Base-by-base conservation (phyloP, 1,284 basidiomycete species). In the Peniophora sp. region DNA sequence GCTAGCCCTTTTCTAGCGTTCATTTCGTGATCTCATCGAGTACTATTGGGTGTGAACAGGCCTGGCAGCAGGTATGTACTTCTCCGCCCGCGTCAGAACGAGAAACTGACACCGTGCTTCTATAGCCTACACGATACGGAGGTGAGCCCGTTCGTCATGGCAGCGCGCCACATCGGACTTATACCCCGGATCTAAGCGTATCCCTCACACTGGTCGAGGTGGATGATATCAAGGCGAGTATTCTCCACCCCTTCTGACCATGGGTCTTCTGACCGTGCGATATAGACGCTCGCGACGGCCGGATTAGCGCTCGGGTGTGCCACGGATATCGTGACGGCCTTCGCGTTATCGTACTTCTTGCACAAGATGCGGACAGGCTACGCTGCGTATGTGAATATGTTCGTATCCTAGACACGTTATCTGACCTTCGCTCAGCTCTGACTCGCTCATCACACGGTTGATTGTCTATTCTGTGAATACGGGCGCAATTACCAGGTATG, bases 391-490 rank as follows among this genome's bases (percentile, higher is more conserved):
- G 69, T 63, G 34, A 6, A n/a, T n/a, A n/a, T 41, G 6, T n/a
- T 41, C 8, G 5, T 15, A 8, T 5, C 27, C 12, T 32, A 32
- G 5, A 32, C 27, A 15, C 37, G 18, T 41, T 15, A 41, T 20
- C 37, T 45, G 6, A 24, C 37, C 15, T 8, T n/a, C 49, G 42
- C 36, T 53, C 47, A 85, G 82, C 43, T 74, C 78, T 43, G 76
- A 84, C 61, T 76, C 76, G 3, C 65, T 84, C n/a, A 75, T 86
- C 36, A 77, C 76, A 54, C 73, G 62, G 1, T 55, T 81, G 37
- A 78, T 69, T 3, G 54, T 77, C 24, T 78, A 78, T 51, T 75
- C 79, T 11, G 72, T 83, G 50, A 81, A 80, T 56, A 82, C 79
- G 0, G 80, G 83, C 15, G 65, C 72, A 10, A 47, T 86, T 43